Evolutionary conservation across 495 filamentous ascomycete genomes (phyloP), one percentile per base, ranked within the genome.

Genomic region (Xylaria intraflava): DNA sequence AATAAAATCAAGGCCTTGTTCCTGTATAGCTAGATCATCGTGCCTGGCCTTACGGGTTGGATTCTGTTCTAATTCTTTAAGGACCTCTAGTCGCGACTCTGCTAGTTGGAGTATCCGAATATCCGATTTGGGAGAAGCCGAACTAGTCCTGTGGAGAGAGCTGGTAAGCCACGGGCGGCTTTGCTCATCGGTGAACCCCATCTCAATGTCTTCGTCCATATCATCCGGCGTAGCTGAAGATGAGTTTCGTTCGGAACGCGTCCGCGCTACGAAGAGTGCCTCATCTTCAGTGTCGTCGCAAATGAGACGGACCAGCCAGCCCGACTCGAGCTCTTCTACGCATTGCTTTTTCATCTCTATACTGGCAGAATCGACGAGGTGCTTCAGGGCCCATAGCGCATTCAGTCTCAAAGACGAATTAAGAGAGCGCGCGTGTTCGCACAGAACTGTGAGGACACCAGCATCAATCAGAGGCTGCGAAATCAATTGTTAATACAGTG

Each of bases 381-480:
- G 88, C 62, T 96, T 97, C 42, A 98, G 74, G 17, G 89, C 90
- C 93, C 93, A 97, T 9, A 98, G 68, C 8, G 89, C 87, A 56
- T 89, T 87, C 11, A 93, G 74, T 41, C 87, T 79, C 36, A 97
- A 68, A 22, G 80, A 81, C 6, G 83, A 75, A 61, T 89, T 84
- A 49, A 78, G 70, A 3, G 87, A 90, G 65, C 86, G 87, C 0
- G 90, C 90, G 64, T 95, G 88, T 60, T 88, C 82, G 58, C 89
- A 95, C 4, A 97, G 70, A 4, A 85, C 78, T 46, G 83, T 84
- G 38, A 95, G 71, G 9, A 89, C 80, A n/a, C 89, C 90, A 10
- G 77, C 81, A 20, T 87, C 79, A 12, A 90, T 72, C 27, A 96
- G 84, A 14, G 78, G 72, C 83, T 96, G 56, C 8, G 2, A 16